Evolutionary conservation across 345 rosid genomes (phyloP), one percentile per base, ranked within the genome.

Genomic region (Fremontodendron californicum): DNA sequence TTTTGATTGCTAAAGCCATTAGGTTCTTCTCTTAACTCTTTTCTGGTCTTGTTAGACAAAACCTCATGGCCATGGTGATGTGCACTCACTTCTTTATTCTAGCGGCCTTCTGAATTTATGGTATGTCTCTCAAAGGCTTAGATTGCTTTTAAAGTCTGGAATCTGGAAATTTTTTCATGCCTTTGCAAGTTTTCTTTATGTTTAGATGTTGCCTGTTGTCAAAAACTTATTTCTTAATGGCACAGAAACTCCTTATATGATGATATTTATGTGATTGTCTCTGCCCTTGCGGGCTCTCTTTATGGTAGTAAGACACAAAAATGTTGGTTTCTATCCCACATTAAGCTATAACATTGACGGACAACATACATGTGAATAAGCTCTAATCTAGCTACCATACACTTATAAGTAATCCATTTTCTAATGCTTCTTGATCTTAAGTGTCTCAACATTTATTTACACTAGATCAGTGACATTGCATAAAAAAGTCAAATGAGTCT

Each of bases 31-130:
- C 67, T 76, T 51, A 60, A 72, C 71, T 23, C 46, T 57, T 82
- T 66, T 54, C 77, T 85, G 75, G 6, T 73, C 79, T 71, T 83
- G 64, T 18, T 68, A 96, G 98, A 96, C 96, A 40, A 96, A 96
- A 81, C 97, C 98, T 75, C 98, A 93, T 84, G 99, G 99, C 81
- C 99, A 96, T 75, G 99, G 99, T 25, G 97, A 96, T 84, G 99
- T 96, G 39, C 98, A 96, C 81, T 85, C 98, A 10, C 97, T 96
- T 78, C 93, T 96, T 68, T 87, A 90, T 86, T 86, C 98, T 40
- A 90, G 97, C 64, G 98, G 99, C 65, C 87, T 90, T 78, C 90
- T 96, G 57, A 84, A 86, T 48, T 80, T 48, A 80, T 96, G 98
- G 98, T 93, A 88, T 57, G 76, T 35, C 49, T 33, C 48, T 75